Evolutionary conservation across 176 grass and related monocot species (phyloP), one percentile per base, ranked within the genome.

Genomic region (Cenchrus fungigraminus): DNA sequence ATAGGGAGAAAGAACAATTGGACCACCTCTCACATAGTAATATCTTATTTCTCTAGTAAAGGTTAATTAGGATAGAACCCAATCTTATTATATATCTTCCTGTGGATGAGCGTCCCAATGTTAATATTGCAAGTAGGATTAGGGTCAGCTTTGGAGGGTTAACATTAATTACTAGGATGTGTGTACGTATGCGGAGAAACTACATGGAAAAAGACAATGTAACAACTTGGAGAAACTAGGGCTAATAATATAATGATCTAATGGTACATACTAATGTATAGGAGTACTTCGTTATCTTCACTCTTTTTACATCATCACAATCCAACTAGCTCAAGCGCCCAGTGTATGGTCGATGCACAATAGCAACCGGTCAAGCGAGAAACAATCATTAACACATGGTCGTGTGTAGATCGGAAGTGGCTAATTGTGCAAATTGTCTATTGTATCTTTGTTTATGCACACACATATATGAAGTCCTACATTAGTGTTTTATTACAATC

Each of bases 391-490:
- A 42, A 40, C 25, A 19, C 32, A 6, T 13, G 19, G 64, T 31
- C 54, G 47, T 57, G 56, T 58, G 56, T 16, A 20, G 5, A 15
- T 16, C 52, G 28, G 47, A 54, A 19, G 47, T 31, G 63, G 79
- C 65, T 56, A 43, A 44, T 9, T 52, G 51, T 15, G 80, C 68
- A 60, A 19, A 60, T 14, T 82, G 40, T 82, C 13, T 49, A n/a
- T 8, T 37, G 17, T 59, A 11, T 59, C 55, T 6, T 43, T 25
- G 0, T 25, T 78, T 59, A 20, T 12, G 12, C 19, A 60, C 9
- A 9, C 17, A 46, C 45, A 9, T 7, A 46, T 40, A 46, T 40
- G 1, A 55, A 55, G 53, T 19, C 29, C 14, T 29, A 3, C 29
- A 16, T 56, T 6, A 55, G 12, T 40, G 32, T 54, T 56, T 19